A percentile compares a stretch with the other conserved stretches of the same genome.
phyloP scores from a whole-genome alignment of 106 monocot genomes.

The Allium fistulosum region DNA sequence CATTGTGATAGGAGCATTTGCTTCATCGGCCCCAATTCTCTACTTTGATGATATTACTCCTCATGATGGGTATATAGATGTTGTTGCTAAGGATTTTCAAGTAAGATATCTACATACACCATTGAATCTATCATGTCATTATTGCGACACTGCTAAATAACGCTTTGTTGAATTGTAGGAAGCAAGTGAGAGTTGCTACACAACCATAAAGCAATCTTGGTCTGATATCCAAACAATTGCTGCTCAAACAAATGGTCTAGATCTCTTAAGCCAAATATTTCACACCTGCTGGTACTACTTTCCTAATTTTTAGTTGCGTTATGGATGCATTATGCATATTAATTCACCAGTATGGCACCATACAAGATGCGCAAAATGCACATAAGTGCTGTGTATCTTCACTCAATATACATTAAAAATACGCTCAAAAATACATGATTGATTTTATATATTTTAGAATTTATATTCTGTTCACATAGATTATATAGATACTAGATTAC shows the following conservation, averaged over 20 bases:
- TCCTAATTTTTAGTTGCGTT: background rate
- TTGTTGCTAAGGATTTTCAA: slow-evolving; percentile 19
- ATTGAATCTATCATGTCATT: background rate
- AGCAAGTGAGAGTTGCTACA: slow-evolving; percentile 19
- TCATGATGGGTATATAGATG: slow-evolving; percentile 11
- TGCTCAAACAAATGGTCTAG: slow-evolving; percentile 2
- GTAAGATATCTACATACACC: slow-evolving; percentile 3
- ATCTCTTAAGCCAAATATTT: slow-evolving; percentile 16
- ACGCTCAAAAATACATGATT: no score
- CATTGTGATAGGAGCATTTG: slow-evolving; percentile 27
- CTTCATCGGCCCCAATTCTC: slow-evolving; percentile 30
- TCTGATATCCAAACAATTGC: slow-evolving; percentile 10
- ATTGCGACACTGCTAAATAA: background rate
- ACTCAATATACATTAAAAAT: no score
- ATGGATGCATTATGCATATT: background rate
- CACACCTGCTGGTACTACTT: slow-evolving; percentile 15
- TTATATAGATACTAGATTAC: no score
- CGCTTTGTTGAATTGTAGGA: slow-evolving; percentile 11
- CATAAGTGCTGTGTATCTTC: background rate
- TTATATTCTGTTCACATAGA: no score
- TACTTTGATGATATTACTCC: slow-evolving; percentile 23
- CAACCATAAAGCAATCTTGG: slow-evolving; percentile 22
- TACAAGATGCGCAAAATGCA: no score
- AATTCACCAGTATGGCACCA: no score
- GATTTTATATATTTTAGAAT: no score